Conservation (phyloP, 148 eudicot species). For the Pharnaceum exiguum region DNA sequence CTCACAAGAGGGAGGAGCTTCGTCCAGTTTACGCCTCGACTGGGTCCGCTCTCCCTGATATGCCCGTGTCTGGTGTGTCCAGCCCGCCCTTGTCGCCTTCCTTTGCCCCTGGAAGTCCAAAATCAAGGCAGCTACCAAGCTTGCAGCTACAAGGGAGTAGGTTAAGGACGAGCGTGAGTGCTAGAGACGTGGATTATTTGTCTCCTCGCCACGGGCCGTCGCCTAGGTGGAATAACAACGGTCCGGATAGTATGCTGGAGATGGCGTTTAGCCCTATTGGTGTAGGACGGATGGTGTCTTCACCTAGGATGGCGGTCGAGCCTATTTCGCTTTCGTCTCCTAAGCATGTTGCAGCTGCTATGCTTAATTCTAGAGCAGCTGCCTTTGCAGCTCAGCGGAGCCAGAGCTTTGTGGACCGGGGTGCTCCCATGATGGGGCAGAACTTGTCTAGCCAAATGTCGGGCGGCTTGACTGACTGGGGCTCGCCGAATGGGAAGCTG, state of each 20-base stretch:
- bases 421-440: constrained; percentile 1
- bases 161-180: constrained; percentile 64
- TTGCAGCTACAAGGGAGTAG: constrained; percentile 78
- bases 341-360: constrained; percentile 51
- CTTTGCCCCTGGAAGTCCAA: constrained; percentile 20
- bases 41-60: constrained; percentile 79
- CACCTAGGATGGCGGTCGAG: constrained; percentile 48
- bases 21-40: constrained; percentile 86
- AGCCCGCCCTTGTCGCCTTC: constrained; percentile 12
- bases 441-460: constrained; percentile 33
- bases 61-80: background rate
- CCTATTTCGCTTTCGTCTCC: constrained; percentile 34
- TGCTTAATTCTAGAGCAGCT: constrained; percentile 66
- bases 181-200: constrained; percentile 64
- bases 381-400: constrained; percentile 66
- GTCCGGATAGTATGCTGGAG: constrained; percentile 14
- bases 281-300: constrained; percentile 22
- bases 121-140: constrained; percentile 41
- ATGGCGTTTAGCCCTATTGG: constrained; percentile 13
- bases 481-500: constrained; percentile 60
- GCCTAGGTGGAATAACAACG: constrained; percentile 23
- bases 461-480: constrained; percentile 44
- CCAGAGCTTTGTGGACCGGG: constrained; percentile 75
- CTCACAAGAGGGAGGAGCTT: constrained; percentile 77
- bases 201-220: constrained; percentile 26